phyloP scores from a whole-genome alignment of 1,139 yeast species.

The Diutina sp. region DNA sequence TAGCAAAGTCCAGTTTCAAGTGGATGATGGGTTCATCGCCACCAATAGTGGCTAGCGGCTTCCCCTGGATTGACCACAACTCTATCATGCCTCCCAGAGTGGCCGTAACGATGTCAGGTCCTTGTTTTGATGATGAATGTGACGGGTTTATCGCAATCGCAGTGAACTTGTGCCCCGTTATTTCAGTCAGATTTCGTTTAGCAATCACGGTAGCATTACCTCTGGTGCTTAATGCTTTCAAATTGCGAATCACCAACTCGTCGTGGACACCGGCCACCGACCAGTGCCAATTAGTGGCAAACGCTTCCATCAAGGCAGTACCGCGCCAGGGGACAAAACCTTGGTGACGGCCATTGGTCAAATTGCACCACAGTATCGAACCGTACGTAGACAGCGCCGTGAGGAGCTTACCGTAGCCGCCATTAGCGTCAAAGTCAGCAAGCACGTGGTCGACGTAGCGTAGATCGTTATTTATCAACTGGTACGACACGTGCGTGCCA shows the following conservation, averaged over 20 bases:
- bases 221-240: background rate
- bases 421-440: conserved; percentile 24
- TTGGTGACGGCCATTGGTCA: conserved; percentile 28
- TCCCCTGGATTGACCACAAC: background rate
- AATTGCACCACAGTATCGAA: conserved; percentile 23
- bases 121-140: background rate
- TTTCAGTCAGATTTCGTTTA: background rate
- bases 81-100: background rate
- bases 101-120: background rate
- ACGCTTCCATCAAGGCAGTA: conserved; percentile 10
- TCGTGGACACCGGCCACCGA: conserved; percentile 5
- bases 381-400: conserved; percentile 22
- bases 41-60: background rate
- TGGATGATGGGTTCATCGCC: conserved; percentile 12
- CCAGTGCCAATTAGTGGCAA: conserved; percentile 18
- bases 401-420: conserved; percentile 12
- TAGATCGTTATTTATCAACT: conserved; percentile 15
- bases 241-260: background rate
- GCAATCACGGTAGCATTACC: background rate
- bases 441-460: conserved; percentile 16
- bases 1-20: conserved; percentile 20
- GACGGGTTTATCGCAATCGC: background rate
- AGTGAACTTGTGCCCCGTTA: background rate
- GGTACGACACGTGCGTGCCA: conserved; percentile 18
- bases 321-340: conserved; percentile 18